Conservation (phyloP, 2,329 filamentous ascomycete genomes). For the Aspergillus aculeatus region DNA sequence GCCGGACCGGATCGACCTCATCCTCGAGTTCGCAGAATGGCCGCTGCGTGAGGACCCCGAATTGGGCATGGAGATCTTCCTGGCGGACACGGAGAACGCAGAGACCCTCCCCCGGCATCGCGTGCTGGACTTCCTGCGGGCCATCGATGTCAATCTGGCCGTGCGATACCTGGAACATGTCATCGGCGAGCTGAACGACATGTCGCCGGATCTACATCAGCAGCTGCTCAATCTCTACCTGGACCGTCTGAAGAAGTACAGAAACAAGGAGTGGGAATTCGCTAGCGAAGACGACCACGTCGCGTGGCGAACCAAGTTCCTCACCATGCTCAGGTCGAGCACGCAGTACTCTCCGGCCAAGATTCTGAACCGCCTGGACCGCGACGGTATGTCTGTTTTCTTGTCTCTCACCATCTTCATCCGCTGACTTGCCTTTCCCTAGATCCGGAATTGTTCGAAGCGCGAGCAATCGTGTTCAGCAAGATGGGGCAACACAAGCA, state of each 20-base stretch:
- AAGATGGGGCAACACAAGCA: conserved; percentile 96
- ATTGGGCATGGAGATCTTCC: conserved; percentile 86
- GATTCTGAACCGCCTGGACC: conserved; percentile 74
- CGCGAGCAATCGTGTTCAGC: conserved; percentile 83
- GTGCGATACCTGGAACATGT: conserved; percentile 86
- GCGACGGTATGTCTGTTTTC: conserved; percentile 63
- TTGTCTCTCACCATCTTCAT: not conserved
- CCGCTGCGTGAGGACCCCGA: conserved; percentile 70
- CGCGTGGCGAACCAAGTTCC: conserved; percentile 63
- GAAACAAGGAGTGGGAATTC: conserved; percentile 38
- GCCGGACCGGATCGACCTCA: conserved; percentile 82
- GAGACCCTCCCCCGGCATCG: conserved; percentile 78
- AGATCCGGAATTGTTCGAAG: conserved; percentile 86
- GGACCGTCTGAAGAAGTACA: conserved; percentile 48
- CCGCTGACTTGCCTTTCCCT: conserved; percentile 16
- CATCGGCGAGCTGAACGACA: conserved; percentile 80
- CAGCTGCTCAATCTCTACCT: conserved; percentile 72
- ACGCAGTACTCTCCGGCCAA: conserved; percentile 75
- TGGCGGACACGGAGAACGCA: conserved; percentile 91
- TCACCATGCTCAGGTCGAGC: conserved; percentile 73
- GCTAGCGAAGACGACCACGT: conserved; percentile 51
- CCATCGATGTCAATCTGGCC: conserved; percentile 69
- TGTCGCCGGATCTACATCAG: conserved; percentile 84
- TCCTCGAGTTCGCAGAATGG: conserved; percentile 90
- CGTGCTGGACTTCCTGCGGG: conserved; percentile 71